Evolutionary conservation across 2,329 filamentous ascomycete species (phyloP).

Genomic region (Pseudogymnoascus sp.): DNA sequence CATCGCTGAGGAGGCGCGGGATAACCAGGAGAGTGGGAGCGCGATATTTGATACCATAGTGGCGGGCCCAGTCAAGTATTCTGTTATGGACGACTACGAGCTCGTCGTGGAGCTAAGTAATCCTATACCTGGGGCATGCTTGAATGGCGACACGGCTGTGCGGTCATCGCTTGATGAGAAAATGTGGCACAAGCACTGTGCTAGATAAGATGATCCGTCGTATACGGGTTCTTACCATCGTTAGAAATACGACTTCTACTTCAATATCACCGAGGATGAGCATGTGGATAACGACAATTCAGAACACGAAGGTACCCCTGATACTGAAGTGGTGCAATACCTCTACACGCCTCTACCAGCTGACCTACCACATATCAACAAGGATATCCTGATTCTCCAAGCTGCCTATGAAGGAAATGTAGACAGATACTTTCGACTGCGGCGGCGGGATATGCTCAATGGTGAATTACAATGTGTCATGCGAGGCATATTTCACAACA

Average conservation of each 20-base stretch:
- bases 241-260: not conserved
- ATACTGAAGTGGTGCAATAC: slow-evolving; percentile 13
- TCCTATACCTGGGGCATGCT: slow-evolving; percentile 9
- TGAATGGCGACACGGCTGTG: slow-evolving; percentile 32
- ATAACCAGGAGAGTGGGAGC: slow-evolving; percentile 17
- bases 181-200: no score
- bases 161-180: slow-evolving; percentile 18
- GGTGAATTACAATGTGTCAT: slow-evolving; percentile 21
- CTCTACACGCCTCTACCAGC: slow-evolving; percentile 27
- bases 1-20: slow-evolving; percentile 34
- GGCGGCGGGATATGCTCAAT: slow-evolving; percentile 19
- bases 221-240: no score
- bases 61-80: slow-evolving; percentile 19
- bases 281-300: not conserved
- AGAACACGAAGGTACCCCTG: not conserved
- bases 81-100: slow-evolving; percentile 32
- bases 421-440: slow-evolving; percentile 32
- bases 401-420: slow-evolving; percentile 34
- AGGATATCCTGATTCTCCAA: slow-evolving; percentile 31
- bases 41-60: slow-evolving; percentile 30
- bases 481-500: slow-evolving; percentile 29
- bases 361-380: slow-evolving; percentile 31
- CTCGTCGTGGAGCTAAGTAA: slow-evolving; percentile 14
- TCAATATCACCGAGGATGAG: not conserved
- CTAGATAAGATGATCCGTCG: no score